phyloP scores from a whole-genome alignment of 352 stramenopile species.

The Thraustochytrium striatum region DNA sequence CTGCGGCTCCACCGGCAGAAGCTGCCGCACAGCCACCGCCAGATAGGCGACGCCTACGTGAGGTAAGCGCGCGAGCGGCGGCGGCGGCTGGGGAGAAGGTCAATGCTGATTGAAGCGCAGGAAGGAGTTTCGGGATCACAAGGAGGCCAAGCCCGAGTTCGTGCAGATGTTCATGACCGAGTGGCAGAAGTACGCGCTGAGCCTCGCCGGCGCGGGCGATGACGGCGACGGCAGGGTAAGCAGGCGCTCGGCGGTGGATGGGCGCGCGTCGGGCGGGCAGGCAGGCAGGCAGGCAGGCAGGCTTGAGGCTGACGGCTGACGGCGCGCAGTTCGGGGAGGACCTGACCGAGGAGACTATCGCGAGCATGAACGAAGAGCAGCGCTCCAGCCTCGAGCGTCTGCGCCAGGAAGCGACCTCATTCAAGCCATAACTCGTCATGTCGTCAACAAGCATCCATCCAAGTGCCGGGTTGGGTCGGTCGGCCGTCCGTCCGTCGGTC shows the following conservation, averaged over 20 bases:
- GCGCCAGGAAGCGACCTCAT: conserved; percentile 33
- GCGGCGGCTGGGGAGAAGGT: neutral
- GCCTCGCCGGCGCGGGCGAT: neutral
- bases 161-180: conserved; percentile 39
- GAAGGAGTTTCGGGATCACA: conserved; percentile 49
- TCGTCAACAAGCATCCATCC: too few relatives aligned
- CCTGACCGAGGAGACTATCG: conserved; percentile 20
- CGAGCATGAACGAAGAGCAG: conserved; percentile 39
- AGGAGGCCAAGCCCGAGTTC: conserved; percentile 45
- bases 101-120: neutral
- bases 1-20: conserved; percentile 46
- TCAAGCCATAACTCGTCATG: conserved; percentile 24
- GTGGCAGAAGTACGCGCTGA: conserved; percentile 49
- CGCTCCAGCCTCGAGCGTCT: conserved; percentile 28
- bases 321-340: conserved; percentile 13
- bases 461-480: too few relatives aligned
- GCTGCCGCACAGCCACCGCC: conserved; percentile 26
- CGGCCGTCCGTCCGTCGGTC: too few relatives aligned
- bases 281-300: too few relatives aligned
- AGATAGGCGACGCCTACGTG: conserved; percentile 44
- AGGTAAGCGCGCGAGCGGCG: conserved; percentile 23
- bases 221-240: conserved; percentile 25
- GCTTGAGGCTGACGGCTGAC: too few relatives aligned
- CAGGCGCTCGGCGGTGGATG: too few relatives aligned
- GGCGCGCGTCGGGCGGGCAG: too few relatives aligned